Conservation (phyloP, 148 eudicot genomes). For the Pharnaceum exiguum region DNA sequence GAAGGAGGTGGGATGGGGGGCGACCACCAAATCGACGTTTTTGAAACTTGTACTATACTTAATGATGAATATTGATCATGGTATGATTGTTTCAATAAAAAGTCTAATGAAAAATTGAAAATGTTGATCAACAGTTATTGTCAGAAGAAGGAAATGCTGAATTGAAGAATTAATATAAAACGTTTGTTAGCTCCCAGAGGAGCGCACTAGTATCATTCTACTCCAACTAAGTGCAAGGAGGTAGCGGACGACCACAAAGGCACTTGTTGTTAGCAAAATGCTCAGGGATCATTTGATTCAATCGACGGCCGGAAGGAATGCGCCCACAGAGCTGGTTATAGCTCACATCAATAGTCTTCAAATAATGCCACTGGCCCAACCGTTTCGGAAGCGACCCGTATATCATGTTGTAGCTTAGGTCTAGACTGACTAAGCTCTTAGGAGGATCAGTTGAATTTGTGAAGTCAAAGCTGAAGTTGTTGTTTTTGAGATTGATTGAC, state of each 20-base stretch:
- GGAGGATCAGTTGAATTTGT: slow-evolving; percentile 16
- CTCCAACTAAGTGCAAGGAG: slow-evolving; percentile 5
- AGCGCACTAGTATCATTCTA: too few species aligned
- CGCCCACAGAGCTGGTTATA: slow-evolving; percentile 39
- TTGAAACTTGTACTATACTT: too few species aligned
- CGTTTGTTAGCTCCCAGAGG: too few species aligned
- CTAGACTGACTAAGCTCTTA: slow-evolving; percentile 10
- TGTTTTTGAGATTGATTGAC: slow-evolving; percentile 24
- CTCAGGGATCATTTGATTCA: background rate
- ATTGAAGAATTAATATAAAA: too few species aligned
- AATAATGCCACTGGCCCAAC: slow-evolving; percentile 1
- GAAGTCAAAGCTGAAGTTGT: slow-evolving; percentile 31
- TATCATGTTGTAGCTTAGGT: slow-evolving; percentile 41
- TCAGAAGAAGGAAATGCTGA: too few species aligned
- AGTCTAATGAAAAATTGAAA: too few species aligned
- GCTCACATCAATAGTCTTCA: slow-evolving; percentile 38
- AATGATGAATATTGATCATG: too few species aligned
- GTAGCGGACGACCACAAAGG: slow-evolving; percentile 44
- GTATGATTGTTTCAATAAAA: too few species aligned
- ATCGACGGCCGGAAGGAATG: slow-evolving; percentile 32
- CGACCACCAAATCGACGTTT: too few species aligned
- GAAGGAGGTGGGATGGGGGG: too few species aligned
- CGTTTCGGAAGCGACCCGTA: slow-evolving; percentile 32
- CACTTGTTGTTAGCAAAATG: slow-evolving; percentile 35
- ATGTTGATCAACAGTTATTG: too few species aligned